Percentiles rank a stretch among this genome's conserved stretches.
phyloP scores from a whole-genome alignment of 495 filamentous ascomycete genomes.

The Articulospora tetracladia region DNA sequence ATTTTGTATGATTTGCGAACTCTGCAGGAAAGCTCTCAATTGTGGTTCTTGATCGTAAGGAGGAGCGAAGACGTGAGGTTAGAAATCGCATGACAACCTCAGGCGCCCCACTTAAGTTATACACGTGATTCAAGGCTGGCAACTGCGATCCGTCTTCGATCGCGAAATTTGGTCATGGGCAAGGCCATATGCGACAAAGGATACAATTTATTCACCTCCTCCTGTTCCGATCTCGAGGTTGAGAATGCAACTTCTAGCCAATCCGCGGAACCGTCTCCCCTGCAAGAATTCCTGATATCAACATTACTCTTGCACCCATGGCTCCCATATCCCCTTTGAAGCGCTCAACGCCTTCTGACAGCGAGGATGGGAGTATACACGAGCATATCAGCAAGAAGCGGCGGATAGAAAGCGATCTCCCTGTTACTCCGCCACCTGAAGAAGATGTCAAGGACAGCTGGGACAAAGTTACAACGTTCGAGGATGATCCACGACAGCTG shows the following conservation, averaged over 20 bases:
- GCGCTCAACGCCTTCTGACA: slow-evolving; percentile 16
- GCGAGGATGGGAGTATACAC: slow-evolving; percentile 13
- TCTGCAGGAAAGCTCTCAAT: slow-evolving; percentile 19
- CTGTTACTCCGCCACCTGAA: slow-evolving; percentile 14
- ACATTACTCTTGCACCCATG: slow-evolving; percentile 7
- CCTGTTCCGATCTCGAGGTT: not conserved
- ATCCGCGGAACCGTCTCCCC: not conserved
- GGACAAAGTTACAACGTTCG: slow-evolving; percentile 5
- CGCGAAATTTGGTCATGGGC: not conserved
- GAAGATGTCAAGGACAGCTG: not conserved
- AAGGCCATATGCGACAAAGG: not conserved
- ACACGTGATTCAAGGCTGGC: slow-evolving; percentile 5
- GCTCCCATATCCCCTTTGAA: slow-evolving; percentile 21
- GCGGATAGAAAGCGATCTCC: slow-evolving; percentile 8
- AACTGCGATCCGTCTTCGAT: not conserved
- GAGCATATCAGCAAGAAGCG: slow-evolving; percentile 19
- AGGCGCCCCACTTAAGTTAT: not conserved
- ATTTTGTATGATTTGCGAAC: slow-evolving; percentile 25
- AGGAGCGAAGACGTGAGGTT: slow-evolving; percentile 10
- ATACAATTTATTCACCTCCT: not conserved
- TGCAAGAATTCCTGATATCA: not conserved
- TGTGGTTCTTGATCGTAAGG: slow-evolving; percentile 20
- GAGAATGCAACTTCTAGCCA: not conserved
- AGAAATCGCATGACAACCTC: slow-evolving; percentile 6
- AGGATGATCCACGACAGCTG: slow-evolving; percentile 21